phyloP scores from a whole-genome alignment of 1,284 basidiomycete genomes.

The Ceratobasidium papillatum region DNA sequence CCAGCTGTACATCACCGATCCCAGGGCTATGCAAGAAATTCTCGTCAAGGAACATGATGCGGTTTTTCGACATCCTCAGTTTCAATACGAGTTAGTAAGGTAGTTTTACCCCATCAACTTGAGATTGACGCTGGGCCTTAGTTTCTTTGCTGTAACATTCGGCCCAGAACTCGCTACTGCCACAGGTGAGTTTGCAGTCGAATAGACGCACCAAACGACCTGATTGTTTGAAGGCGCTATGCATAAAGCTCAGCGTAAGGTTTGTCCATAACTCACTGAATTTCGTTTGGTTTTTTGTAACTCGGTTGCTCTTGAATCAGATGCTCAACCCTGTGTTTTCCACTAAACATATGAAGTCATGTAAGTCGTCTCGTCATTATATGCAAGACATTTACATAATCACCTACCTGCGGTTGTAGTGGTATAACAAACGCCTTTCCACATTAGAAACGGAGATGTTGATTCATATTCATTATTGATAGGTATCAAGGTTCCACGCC shows the following conservation, averaged over 20 bases:
- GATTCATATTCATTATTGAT: not conserved
- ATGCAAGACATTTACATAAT: not conserved
- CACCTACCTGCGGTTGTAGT: not conserved
- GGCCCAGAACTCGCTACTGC: not conserved
- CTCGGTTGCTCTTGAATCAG: not conserved
- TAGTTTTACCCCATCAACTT: not conserved
- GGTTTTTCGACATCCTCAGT: conserved; percentile 7
- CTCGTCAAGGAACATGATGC: conserved; percentile 18
- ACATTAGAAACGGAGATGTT: not conserved
- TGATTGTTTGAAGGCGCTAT: not conserved
- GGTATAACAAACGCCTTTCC: not conserved
- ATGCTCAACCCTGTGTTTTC: conserved; percentile 32
- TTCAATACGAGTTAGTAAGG: not conserved
- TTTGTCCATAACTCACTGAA: not conserved
- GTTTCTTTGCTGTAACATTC: not conserved
- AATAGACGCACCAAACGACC: not conserved
- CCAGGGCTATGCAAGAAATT: conserved; percentile 17
- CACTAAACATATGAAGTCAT: conserved; percentile 11
- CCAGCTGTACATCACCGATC: conserved; percentile 10
- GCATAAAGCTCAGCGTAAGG: conserved; percentile 30
- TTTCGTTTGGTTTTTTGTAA: not conserved
- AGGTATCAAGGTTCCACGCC: not conserved
- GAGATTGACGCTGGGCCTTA: not conserved
- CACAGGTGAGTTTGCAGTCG: not conserved
- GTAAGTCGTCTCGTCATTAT: not conserved